Conservation (phyloP, 495 filamentous ascomycete genomes). For the Friedmanniomyces endolithicus region DNA sequence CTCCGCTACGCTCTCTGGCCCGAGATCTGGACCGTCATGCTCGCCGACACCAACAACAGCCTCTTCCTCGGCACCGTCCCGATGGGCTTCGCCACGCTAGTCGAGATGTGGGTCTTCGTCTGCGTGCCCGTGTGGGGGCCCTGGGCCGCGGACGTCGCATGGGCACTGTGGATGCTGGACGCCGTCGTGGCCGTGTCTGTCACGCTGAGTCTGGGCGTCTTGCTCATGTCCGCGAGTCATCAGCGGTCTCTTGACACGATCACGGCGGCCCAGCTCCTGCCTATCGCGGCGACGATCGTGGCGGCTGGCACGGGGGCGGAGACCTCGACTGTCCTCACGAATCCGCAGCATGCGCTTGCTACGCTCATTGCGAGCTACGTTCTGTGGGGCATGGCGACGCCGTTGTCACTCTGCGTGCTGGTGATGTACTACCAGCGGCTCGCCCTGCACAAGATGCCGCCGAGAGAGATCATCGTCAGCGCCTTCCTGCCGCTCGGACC, state of each 20-base stretch:
- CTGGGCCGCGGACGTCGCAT: slow-evolving; percentile 34
- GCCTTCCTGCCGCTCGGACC: slow-evolving; percentile 53
- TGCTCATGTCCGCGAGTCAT: slow-evolving; percentile 34
- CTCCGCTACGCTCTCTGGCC: slow-evolving; percentile 49
- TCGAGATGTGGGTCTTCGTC: slow-evolving; percentile 44
- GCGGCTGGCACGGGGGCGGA: slow-evolving; percentile 44
- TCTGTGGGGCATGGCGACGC: slow-evolving; percentile 48
- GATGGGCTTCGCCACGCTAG: slow-evolving; percentile 51
- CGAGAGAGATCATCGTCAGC: slow-evolving; percentile 48
- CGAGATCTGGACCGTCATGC: slow-evolving; percentile 46
- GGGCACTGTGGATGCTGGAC: slow-evolving; percentile 49
- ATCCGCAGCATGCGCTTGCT: slow-evolving; percentile 43
- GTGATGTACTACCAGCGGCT: slow-evolving; percentile 53
- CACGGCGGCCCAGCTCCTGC: slow-evolving; percentile 50
- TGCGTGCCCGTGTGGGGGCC: slow-evolving; percentile 45
- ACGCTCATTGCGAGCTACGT: slow-evolving; percentile 46
- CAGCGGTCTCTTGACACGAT: slow-evolving; percentile 38
- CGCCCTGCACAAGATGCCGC: slow-evolving; percentile 46
- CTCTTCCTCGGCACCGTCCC: slow-evolving; percentile 53
- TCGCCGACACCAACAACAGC: slow-evolving; percentile 44
- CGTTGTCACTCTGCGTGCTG: slow-evolving; percentile 44
- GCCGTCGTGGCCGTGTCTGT: slow-evolving; percentile 40
- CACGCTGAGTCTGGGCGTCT: slow-evolving; percentile 42
- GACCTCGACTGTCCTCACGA: slow-evolving; percentile 42
- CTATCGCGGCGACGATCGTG: slow-evolving; percentile 50